Conservation (phyloP, 495 filamentous ascomycete species). For the Penicilliopsis zonata region DNA sequence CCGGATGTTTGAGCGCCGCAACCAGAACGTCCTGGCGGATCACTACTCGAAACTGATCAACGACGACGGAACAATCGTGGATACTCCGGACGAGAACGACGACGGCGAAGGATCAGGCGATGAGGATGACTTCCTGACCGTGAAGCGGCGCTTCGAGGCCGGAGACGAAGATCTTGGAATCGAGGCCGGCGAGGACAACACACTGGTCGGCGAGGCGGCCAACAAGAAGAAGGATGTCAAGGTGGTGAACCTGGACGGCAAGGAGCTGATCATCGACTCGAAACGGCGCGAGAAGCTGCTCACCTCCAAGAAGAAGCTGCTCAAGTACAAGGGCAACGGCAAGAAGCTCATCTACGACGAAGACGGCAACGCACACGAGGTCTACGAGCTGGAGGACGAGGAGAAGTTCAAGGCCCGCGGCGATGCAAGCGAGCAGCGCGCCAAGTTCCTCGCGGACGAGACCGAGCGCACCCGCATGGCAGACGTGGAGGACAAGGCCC, state of each 20-base stretch:
- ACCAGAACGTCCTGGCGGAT: conserved; percentile 85
- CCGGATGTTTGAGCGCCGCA: conserved; percentile 90
- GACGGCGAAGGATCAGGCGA: conserved; percentile 41
- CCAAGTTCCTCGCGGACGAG: conserved; percentile 65
- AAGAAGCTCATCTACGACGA: conserved; percentile 85
- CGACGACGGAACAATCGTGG: conserved; percentile 42
- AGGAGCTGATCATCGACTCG: conserved; percentile 72
- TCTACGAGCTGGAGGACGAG: conserved; percentile 83
- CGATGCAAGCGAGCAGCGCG: conserved; percentile 58
- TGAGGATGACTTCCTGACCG: conserved; percentile 72
- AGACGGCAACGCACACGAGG: conserved; percentile 67
- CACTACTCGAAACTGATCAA: conserved; percentile 83
- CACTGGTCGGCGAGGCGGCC: conserved; percentile 3
- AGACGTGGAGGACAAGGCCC: conserved; percentile 71
- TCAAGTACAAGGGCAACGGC: conserved; percentile 75
- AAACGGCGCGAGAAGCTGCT: conserved; percentile 88
- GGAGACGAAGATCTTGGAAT: conserved; percentile 25
- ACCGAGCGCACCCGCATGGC: conserved; percentile 56
- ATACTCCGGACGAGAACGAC: conserved; percentile 21
- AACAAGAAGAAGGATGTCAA: conserved; percentile 15
- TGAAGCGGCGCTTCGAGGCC: conserved; percentile 68
- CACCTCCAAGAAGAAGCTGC: conserved; percentile 85
- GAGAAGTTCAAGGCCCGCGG: conserved; percentile 64
- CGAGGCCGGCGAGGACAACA: conserved; percentile 5
- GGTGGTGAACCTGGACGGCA: conserved; percentile 36